Evolutionary conservation across 2,329 filamentous ascomycete genomes (phyloP), one percentile per base, ranked within the genome.

Genomic region (Chalara sp.): DNA sequence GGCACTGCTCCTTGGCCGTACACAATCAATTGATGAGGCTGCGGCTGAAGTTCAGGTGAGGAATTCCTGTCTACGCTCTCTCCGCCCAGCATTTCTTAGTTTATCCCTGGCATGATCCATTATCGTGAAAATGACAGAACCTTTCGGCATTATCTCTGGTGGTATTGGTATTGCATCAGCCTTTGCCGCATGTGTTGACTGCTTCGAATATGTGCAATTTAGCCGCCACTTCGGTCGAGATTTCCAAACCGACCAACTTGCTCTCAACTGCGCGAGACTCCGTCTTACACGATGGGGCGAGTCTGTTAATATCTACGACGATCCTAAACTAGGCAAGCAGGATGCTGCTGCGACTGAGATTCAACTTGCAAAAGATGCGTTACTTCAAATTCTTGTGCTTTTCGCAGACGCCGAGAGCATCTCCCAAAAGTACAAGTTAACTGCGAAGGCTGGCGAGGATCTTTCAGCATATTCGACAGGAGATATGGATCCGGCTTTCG

Each of bases 191-290:
- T 70, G 65, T 43, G 61, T 74, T 39, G 62, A 67, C 35, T 70
- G 65, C 51, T 73, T 75, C 52, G 63, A 67, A 21, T 69, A 69
- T 53, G 53, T 73, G 44, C 67, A 73, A 44, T 58, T 72, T 1
- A 67, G 67, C 21, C 43, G 49, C 44, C 66, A 73, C 44, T 59
- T 72, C 0, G 68, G 66, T 12, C 37, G 46, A 28, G 66, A 72
- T 42, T 71, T 63, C 52, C 56, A 69, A 32, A 59, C 51, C 28
- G 63, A 58, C 43, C 63, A 65, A 43, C 61, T 73, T 5, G 60
- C 57, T 12, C 59, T 72, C 3, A 60, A 67, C 48, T 54, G 64
- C 42, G 62, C 63, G 5, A 58, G 57, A 40, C 51, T 60, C 2
- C 62, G 66, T 31, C 61, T 72, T 10, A 59, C 57, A 6, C 58